Conservation (phyloP, 2,329 filamentous ascomycete species). For the Rhexocercosporidium sp. region DNA sequence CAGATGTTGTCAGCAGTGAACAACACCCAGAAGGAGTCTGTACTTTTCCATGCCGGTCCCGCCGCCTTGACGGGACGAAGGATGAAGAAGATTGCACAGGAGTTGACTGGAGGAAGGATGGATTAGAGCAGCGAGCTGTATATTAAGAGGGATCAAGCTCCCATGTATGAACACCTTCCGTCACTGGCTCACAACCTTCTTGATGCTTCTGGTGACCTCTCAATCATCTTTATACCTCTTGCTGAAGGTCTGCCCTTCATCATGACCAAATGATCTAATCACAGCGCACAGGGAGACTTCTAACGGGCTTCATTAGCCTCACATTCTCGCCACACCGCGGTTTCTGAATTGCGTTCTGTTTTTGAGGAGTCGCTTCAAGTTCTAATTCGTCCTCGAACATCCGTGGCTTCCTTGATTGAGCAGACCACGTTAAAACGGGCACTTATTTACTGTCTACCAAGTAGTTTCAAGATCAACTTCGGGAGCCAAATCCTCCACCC, state of each 20-base stretch:
- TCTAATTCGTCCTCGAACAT: too few species aligned
- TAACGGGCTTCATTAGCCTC: too few species aligned
- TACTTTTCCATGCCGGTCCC: conserved; percentile 39
- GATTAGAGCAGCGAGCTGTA: conserved; percentile 34
- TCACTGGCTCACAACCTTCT: not conserved
- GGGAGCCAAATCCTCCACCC: too few species aligned
- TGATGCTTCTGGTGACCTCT: not conserved
- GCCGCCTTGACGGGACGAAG: conserved; percentile 56
- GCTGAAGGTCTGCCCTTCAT: not conserved
- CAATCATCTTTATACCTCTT: not conserved
- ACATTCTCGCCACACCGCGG: too few species aligned
- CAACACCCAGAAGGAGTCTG: conserved; percentile 41
- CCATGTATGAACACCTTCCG: conserved; percentile 25
- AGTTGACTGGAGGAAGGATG: conserved; percentile 71
- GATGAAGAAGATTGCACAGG: conserved; percentile 68
- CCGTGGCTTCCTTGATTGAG: too few species aligned
- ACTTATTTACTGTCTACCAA: too few species aligned
- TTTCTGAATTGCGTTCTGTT: too few species aligned
- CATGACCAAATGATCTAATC: not conserved
- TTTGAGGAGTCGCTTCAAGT: too few species aligned
- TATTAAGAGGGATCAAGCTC: conserved; percentile 22
- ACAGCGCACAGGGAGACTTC: not conserved
- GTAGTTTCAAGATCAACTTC: too few species aligned
- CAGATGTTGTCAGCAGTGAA: conserved; percentile 50
- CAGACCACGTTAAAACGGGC: too few species aligned